A percentile compares a stretch with the other conserved stretches of the same genome.
Evolutionary conservation across 176 grass and related monocot species (phyloP).

Genomic region (Oryza australiensis): DNA sequence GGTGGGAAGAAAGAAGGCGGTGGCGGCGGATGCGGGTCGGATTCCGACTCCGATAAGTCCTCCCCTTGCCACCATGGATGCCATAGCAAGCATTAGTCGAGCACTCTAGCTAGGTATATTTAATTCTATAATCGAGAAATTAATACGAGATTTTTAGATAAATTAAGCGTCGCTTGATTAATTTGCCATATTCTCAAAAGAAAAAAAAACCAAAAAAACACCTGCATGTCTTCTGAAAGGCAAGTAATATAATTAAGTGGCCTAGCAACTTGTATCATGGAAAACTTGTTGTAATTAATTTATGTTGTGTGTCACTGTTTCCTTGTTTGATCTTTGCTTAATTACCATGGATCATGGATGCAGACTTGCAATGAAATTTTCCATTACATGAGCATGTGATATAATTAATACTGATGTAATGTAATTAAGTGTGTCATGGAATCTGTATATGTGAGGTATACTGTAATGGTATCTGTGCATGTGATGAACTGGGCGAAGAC

Average conservation of each 20-base stretch:
- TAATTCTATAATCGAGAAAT: not conserved
- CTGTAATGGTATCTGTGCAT: not conserved
- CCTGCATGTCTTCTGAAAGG: not conserved
- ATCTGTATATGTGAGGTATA: not conserved
- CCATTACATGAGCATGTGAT: not conserved
- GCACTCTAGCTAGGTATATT: not conserved
- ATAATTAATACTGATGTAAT: no score
- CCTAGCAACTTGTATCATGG: not conserved
- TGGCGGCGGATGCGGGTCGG: not conserved
- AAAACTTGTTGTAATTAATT: not conserved
- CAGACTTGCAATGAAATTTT: not conserved
- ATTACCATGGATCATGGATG: not conserved
- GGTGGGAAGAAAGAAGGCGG: not conserved
- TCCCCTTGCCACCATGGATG: conserved; percentile 29
- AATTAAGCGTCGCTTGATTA: not conserved
- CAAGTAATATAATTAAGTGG: not conserved
- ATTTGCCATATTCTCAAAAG: not conserved
- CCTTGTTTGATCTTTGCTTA: not conserved
- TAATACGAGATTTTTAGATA: not conserved
- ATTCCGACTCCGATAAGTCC: not conserved
- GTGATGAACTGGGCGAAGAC: not conserved
- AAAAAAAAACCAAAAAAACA: no score
- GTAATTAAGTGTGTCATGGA: no score
- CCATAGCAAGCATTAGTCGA: conserved; percentile 42
- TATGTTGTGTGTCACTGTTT: not conserved